Evolutionary conservation across 805 yeast genomes (phyloP), one percentile per base, ranked within the genome.

Genomic region (Myxozyma neotropica): DNA sequence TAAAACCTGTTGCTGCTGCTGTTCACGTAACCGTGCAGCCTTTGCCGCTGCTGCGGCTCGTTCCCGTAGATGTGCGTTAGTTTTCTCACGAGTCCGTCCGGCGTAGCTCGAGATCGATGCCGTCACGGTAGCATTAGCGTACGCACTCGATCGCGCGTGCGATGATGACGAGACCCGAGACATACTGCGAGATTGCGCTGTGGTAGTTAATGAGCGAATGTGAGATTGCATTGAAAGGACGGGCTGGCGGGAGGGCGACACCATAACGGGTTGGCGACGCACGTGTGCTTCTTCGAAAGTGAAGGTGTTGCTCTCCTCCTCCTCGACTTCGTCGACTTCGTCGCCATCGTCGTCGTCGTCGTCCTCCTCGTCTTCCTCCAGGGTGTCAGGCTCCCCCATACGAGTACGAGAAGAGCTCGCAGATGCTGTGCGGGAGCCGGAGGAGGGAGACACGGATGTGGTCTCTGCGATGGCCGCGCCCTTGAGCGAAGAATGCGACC

Each of bases 311-410:
- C 38, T 21, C 3, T 46, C 26, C 7, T 23, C 38, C 39, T 19
- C 38, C 8, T 29, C 50, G 46, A 10, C 29, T 12, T 42, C 46
- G 46, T 42, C 46, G 17, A 15, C 29, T 6, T 21, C 15, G 46
- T 23, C 46, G 12, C 17, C 27, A 7, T 21, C n/a, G 10, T 21
- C 8, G 21, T 42, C 44, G 33, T 43, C 43, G 24, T 53, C 42
- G 40, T 12, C 43, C 13, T 63, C 66, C 8, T 59, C 48, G 53
- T 35, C 33, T 7, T 15, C 35, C 7, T 35, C 42, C 21, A 19
- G 10, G 19, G 31, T 36, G 10, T 48, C 43, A 4, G 29, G 50
- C 39, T 46, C 50, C 8, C n/a, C 33, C 8, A 39, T 35, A 17
- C 24, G 43, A 19, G 21, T 29, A 21, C 43, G 53, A 26, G 53